phyloP scores from a whole-genome alignment of 2,329 filamentous ascomycete species.

The Monilinia polystroma region DNA sequence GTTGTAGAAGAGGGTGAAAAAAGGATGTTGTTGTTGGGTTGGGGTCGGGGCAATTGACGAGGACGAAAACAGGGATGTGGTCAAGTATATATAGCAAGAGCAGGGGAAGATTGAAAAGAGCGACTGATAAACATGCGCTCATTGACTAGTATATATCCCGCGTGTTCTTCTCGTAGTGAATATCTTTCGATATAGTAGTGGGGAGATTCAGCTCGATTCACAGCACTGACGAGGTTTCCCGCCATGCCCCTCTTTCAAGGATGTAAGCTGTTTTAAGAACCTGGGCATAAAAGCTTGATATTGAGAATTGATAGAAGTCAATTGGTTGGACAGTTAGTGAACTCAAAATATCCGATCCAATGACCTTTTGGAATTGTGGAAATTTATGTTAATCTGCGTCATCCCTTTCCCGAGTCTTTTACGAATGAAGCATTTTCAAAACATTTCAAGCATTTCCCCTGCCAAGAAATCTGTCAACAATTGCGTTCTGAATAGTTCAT shows the following conservation, averaged over 20 bases:
- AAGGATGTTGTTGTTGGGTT: background rate
- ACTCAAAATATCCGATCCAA: background rate
- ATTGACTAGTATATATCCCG: too few species aligned
- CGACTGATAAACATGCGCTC: background rate
- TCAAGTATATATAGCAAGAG: background rate
- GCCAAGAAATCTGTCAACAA: constrained; percentile 1
- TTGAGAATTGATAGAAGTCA: background rate
- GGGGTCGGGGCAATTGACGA: background rate
- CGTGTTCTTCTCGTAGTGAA: background rate
- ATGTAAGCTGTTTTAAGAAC: constrained; percentile 2
- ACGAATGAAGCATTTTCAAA: background rate
- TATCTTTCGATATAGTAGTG: background rate
- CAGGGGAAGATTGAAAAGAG: background rate
- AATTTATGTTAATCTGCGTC: constrained; percentile 4
- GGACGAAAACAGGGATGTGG: background rate
- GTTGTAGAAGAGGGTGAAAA: too few species aligned
- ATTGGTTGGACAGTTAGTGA: background rate
- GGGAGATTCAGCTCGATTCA: background rate
- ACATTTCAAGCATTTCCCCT: constrained; percentile 9
- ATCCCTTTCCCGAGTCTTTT: background rate
- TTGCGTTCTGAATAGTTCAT: background rate
- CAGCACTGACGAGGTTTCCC: background rate
- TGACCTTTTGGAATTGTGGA: background rate
- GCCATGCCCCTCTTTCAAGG: constrained; percentile 5
- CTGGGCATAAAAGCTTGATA: constrained; percentile 17